Evolutionary conservation across 169 alveolate genomes (phyloP).

Genomic region (Eimeria maxima): DNA sequence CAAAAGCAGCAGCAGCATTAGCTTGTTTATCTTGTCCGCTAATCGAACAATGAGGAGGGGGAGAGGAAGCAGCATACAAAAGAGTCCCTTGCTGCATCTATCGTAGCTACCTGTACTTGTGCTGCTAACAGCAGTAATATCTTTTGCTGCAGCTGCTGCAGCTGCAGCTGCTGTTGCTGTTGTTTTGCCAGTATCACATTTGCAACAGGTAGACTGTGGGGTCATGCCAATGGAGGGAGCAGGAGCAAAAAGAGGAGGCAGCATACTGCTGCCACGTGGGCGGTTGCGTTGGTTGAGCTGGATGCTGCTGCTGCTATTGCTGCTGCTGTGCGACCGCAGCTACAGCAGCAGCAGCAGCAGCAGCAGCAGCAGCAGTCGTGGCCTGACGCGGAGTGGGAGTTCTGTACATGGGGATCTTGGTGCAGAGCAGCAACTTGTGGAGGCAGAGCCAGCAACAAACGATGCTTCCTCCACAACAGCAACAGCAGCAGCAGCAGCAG

Average conservation of each 20-base stretch:
- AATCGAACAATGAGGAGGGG: not conserved
- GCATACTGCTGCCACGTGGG: not conserved
- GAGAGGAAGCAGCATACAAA: not conserved
- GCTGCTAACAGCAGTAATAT: too few species aligned
- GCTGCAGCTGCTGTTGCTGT: not conserved
- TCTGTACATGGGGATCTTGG: not conserved
- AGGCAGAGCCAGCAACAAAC: not conserved
- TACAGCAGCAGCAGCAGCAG: not conserved
- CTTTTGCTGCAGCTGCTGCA: not conserved
- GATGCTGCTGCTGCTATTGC: not conserved
- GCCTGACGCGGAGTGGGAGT: not conserved
- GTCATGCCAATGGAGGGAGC: not conserved
- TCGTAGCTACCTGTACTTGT: too few species aligned
- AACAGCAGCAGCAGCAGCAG: slow-evolving; percentile 4
- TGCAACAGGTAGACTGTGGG: not conserved
- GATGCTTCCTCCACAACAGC: not conserved
- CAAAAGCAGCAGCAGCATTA: not conserved
- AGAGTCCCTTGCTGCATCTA: too few species aligned
- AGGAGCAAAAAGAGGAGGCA: not conserved
- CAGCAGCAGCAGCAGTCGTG: not conserved
- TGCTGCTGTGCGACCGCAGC: too few species aligned
- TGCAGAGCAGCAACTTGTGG: not conserved
- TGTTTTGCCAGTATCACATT: not conserved
- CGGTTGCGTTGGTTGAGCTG: not conserved
- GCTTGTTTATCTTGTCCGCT: too few species aligned